These are phyloP conservation scores for Clausena lansium DNA, from an alignment of 345 rosid genomes.

Conservation along the genomic window DNA sequence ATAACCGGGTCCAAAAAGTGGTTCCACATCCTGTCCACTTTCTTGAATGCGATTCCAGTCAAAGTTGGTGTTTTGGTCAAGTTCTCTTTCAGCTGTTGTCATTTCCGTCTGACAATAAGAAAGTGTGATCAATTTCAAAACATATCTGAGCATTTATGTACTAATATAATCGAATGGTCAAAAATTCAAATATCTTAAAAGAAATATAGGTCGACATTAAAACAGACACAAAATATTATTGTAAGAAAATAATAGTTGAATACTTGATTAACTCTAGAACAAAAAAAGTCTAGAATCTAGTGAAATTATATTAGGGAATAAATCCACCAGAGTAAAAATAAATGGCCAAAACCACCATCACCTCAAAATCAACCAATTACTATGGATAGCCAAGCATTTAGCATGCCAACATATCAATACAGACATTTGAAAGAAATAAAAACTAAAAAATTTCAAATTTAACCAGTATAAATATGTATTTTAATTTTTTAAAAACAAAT, in stretches of 20 bases:
- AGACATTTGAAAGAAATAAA: neutral
- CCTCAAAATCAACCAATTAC: constrained; percentile 4
- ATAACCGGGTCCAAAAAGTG: constrained; percentile 89
- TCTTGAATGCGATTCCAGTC: constrained; percentile 99
- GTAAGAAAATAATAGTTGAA: constrained; percentile 9
- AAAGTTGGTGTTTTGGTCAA: constrained; percentile 94
- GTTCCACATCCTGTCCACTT: constrained; percentile 87
- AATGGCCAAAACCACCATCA: neutral
- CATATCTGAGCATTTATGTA: constrained; percentile 16
- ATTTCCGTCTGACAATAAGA: constrained; percentile 74
- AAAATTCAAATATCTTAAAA: constrained; percentile 4
- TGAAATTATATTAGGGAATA: neutral
- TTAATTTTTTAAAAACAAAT: neutral
- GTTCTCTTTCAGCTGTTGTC: constrained; percentile 99
- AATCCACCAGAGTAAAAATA: neutral
- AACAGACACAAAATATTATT: constrained; percentile 7
- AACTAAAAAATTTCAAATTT: neutral
- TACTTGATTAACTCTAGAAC: neutral
- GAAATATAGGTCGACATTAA: constrained; percentile 13
- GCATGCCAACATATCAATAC: neutral
- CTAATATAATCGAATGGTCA: neutral
- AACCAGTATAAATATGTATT: neutral
- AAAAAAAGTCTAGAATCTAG: neutral
- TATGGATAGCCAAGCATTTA: neutral
- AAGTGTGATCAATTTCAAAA: constrained; percentile 19